Evolutionary conservation across 164 flowering plant species (phyloP).

Genomic region (Annona squamosa): DNA sequence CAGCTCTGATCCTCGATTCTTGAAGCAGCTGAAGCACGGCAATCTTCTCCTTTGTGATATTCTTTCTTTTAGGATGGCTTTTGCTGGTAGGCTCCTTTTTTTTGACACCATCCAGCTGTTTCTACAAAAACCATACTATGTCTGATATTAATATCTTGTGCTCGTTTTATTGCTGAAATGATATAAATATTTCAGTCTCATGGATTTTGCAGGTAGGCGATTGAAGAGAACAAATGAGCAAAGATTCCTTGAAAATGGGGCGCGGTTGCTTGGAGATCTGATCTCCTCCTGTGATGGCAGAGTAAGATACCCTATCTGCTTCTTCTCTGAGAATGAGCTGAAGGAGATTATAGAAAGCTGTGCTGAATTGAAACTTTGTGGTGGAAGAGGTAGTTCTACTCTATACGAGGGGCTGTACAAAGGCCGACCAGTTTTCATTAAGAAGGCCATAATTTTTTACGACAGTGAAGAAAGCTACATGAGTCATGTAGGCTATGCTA

Average conservation of each 20-base stretch:
- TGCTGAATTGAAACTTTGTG: background rate
- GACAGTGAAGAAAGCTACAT: background rate
- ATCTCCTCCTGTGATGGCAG: constrained; percentile 9
- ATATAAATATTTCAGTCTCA: too few species aligned
- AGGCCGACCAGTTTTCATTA: background rate
- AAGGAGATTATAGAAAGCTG: background rate
- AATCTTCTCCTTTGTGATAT: too few species aligned
- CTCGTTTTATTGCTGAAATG: too few species aligned
- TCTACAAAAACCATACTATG: too few species aligned
- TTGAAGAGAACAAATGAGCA: background rate
- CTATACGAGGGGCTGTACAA: background rate
- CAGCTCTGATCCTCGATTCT: too few species aligned
- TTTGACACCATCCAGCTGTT: too few species aligned
- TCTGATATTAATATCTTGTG: too few species aligned
- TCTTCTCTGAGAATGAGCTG: constrained; percentile 13
- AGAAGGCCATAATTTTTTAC: background rate
- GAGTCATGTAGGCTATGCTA: background rate
- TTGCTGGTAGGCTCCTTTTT: too few species aligned
- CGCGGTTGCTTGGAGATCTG: constrained; percentile 2
- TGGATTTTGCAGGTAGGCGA: background rate
- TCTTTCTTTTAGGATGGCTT: too few species aligned
- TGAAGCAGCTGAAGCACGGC: too few species aligned
- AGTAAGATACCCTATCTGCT: background rate
- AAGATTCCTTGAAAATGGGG: constrained; percentile 7
- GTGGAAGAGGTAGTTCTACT: background rate